Evolutionary conservation across 2,329 filamentous ascomycete species (phyloP), one percentile per base, ranked within the genome.

Genomic region (Achaetomium macrosporum): DNA sequence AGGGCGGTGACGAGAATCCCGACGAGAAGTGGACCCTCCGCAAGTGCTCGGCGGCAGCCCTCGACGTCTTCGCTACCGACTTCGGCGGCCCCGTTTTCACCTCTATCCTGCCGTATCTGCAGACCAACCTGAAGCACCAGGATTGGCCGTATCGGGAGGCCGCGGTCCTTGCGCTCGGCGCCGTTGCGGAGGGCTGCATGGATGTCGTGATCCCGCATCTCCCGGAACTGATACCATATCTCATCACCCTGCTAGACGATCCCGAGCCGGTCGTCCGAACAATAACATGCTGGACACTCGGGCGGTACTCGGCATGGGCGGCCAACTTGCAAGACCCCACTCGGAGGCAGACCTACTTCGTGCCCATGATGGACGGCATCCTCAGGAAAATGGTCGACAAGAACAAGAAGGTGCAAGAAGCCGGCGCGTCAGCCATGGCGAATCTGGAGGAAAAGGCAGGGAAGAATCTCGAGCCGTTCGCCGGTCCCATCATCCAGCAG

Each of bases 351-450:
- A 80, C 83, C 53, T 96, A 83, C 69, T 99, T 99, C 64, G 87
- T 93, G 64, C 92, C 92, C 0, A 88, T 97, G 79, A 96, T 99
- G 90, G 92, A 96, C 58, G 93, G 92, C 6, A 91, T 99, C 45
- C 74, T 99, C 53, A 84, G 84, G 56, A 88, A 91, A 66, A 99
- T 99, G 93, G 77, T 99, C 43, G 93, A 99, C 71, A 85, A 82
- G 67, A 97, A 97, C 77, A 99, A 99, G 76, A 90, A 92, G 68
- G 93, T 99, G 1, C 93, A 99, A 68, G 92, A 97, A 70, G 92
- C 93, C 15, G 93, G 88, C 25, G 92, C 92, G 1, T 97, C 92
- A 3, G 92, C 92, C 9, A 97, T 99, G 71, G 92, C 93, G 4
- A 95, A 92, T 64, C 78, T 99, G 9, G 93, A 97, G 69, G 93